phyloP scores from a whole-genome alignment of 2,329 filamentous ascomycete species.

The Hirsutella thompsonii region DNA sequence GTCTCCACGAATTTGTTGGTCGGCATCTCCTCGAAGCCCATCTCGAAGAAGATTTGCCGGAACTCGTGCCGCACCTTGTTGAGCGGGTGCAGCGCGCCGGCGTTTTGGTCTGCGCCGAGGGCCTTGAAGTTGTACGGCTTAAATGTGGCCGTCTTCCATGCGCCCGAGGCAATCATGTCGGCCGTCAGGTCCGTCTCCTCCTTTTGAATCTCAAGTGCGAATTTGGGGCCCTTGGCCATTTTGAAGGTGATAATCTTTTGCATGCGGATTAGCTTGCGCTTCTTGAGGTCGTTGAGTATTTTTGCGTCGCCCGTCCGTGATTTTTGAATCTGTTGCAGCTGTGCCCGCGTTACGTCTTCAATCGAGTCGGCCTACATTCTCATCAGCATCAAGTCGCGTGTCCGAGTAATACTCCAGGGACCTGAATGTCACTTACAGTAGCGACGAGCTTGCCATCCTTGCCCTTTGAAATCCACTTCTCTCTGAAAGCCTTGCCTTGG shows the following conservation, averaged over 20 bases:
- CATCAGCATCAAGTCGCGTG: neutral
- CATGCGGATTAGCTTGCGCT: slow-evolving; percentile 77
- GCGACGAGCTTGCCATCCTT: slow-evolving; percentile 43
- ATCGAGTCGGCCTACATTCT: slow-evolving; percentile 51
- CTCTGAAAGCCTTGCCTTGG: slow-evolving; percentile 87
- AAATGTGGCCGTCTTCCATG: slow-evolving; percentile 87
- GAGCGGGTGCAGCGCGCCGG: slow-evolving; percentile 54
- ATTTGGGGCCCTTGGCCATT: slow-evolving; percentile 76
- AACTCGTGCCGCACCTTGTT: slow-evolving; percentile 96
- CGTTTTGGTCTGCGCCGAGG: slow-evolving; percentile 46
- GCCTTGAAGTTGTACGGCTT: slow-evolving; percentile 73
- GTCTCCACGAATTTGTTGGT: slow-evolving; percentile 90
- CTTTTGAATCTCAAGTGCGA: slow-evolving; percentile 74
- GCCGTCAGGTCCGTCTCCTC: slow-evolving; percentile 92
- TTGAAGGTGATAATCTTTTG: slow-evolving; percentile 80
- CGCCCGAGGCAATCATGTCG: slow-evolving; percentile 77
- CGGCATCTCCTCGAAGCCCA: slow-evolving; percentile 98
- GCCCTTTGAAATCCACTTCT: slow-evolving; percentile 56
- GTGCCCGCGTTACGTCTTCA: slow-evolving; percentile 63
- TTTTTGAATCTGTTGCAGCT: slow-evolving; percentile 60
- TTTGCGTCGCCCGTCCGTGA: slow-evolving; percentile 64
- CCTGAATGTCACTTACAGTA: slow-evolving; percentile 24
- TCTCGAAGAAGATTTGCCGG: slow-evolving; percentile 96
- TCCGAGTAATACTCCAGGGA: neutral
- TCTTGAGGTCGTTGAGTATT: slow-evolving; percentile 68